Evolutionary conservation across 1,139 yeast species (phyloP).

Genomic region (Geotrichum reessii): DNA sequence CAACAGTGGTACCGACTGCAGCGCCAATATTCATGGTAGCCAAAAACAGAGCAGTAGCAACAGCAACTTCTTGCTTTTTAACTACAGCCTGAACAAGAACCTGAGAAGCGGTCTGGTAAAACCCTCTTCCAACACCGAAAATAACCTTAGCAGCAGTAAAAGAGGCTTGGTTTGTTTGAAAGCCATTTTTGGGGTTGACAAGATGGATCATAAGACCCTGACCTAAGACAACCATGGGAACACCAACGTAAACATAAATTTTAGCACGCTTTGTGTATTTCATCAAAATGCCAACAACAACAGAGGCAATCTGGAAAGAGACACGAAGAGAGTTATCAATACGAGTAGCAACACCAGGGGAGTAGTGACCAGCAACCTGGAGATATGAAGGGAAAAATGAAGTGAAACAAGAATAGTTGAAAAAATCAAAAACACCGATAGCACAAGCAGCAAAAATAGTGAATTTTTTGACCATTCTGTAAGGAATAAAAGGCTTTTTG

Average conservation of each 20-base stretch:
- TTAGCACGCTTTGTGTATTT: conserved; percentile 16
- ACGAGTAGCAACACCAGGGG: conserved; percentile 17
- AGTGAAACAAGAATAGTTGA: conserved; percentile 13
- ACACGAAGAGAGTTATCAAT: conserved; percentile 17
- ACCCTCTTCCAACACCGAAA: conserved; percentile 26
- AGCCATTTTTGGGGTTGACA: conserved; percentile 7
- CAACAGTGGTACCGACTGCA: conserved; percentile 32
- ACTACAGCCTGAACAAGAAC: conserved; percentile 25
- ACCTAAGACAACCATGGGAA: conserved; percentile 17
- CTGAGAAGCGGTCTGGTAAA: conserved; percentile 24
- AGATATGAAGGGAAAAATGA: conserved; percentile 18
- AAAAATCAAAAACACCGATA: conserved; percentile 15
- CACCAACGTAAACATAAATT: conserved; percentile 12
- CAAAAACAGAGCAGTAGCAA: conserved; percentile 25
- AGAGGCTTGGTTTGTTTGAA: conserved; percentile 14
- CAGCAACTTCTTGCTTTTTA: conserved; percentile 24
- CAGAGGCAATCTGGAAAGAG: conserved; percentile 18
- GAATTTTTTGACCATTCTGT: conserved; percentile 13
- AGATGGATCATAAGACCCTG: conserved; percentile 19
- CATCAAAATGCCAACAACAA: conserved; percentile 17
- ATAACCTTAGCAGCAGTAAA: conserved; percentile 22
- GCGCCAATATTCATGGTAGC: conserved; percentile 29
- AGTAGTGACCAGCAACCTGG: conserved; percentile 17
- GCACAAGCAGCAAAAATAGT: conserved; percentile 16
- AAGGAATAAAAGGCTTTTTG: conserved; percentile 18